Conservation (phyloP, 768 basidiomycete genomes). For the Serendipita sp. region DNA sequence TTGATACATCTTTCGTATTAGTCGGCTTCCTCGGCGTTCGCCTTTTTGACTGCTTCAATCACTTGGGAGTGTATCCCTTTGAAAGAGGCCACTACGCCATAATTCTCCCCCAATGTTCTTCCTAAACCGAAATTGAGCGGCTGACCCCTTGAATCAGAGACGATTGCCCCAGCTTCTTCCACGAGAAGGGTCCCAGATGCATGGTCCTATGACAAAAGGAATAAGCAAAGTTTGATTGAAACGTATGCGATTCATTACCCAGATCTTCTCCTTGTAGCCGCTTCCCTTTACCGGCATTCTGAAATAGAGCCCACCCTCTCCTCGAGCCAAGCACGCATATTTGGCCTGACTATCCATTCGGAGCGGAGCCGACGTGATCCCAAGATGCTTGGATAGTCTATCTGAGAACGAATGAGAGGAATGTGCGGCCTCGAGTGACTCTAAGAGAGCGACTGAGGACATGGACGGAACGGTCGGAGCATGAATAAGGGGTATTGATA, state of each 20-base stretch:
- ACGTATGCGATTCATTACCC: constrained; percentile 34
- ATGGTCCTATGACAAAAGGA: constrained; percentile 47
- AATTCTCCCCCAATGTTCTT: constrained; percentile 70
- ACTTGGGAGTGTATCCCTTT: constrained; percentile 53
- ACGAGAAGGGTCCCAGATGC: constrained; percentile 75
- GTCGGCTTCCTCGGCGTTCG: constrained; percentile 23
- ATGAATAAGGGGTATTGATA: not conserved
- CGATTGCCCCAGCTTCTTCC: constrained; percentile 76
- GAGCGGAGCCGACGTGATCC: constrained; percentile 45
- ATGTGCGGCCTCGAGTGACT: constrained; percentile 85
- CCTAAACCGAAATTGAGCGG: constrained; percentile 77
- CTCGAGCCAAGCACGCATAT: constrained; percentile 72
- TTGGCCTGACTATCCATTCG: constrained; percentile 97
- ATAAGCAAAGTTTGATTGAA: not conserved
- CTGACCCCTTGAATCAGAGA: constrained; percentile 67
- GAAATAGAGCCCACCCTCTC: constrained; percentile 71
- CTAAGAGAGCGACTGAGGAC: constrained; percentile 51
- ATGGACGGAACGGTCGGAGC: constrained; percentile 36
- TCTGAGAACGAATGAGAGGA: constrained; percentile 78
- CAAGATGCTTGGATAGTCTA: constrained; percentile 48
- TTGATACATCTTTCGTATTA: not conserved
- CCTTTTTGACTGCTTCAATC: constrained; percentile 57
- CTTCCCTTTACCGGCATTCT: constrained; percentile 54
- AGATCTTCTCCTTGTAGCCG: constrained; percentile 90
- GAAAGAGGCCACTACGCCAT: constrained; percentile 72